Evolutionary conservation across 768 basidiomycete species (phyloP).

Genomic region (Lactarius pseudohatsudake): DNA sequence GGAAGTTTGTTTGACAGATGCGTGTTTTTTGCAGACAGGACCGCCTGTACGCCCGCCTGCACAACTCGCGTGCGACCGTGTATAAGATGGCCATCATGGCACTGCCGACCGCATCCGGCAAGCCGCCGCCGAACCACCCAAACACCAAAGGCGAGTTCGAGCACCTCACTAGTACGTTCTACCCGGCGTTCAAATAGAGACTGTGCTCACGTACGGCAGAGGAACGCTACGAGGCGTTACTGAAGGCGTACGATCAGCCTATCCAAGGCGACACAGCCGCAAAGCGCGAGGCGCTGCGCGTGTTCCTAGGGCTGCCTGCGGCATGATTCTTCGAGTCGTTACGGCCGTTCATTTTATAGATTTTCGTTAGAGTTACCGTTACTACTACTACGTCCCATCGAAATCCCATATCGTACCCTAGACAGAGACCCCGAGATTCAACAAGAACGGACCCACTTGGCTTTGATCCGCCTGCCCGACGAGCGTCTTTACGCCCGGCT

Average conservation of each 20-base stretch:
- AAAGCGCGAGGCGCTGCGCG: constrained; percentile 41
- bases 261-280: constrained; percentile 42
- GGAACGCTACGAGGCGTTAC: constrained; percentile 43
- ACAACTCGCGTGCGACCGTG: constrained; percentile 38
- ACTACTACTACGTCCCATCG: not conserved
- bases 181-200: no score
- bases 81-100: constrained; percentile 38
- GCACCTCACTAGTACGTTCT: constrained; percentile 44
- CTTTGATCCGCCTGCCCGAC: constrained; percentile 31
- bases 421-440: constrained; percentile 36
- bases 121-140: constrained; percentile 40
- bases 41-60: constrained; percentile 40
- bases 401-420: constrained; percentile 23
- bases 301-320: constrained; percentile 35
- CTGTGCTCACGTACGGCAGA: constrained; percentile 31
- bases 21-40: constrained; percentile 35
- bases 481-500: constrained; percentile 31
- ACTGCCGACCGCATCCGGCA: constrained; percentile 37
- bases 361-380: not conserved
- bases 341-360: not conserved
- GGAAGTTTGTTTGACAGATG: no score
- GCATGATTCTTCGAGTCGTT: not conserved
- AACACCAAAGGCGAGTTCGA: constrained; percentile 44
- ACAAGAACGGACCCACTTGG: constrained; percentile 35
- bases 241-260: constrained; percentile 39